A percentile compares a stretch with the other conserved stretches of the same genome.
Evolutionary conservation across 208 protist genomes (phyloP).

Genomic region (Kentomonas sorsogonicus): DNA sequence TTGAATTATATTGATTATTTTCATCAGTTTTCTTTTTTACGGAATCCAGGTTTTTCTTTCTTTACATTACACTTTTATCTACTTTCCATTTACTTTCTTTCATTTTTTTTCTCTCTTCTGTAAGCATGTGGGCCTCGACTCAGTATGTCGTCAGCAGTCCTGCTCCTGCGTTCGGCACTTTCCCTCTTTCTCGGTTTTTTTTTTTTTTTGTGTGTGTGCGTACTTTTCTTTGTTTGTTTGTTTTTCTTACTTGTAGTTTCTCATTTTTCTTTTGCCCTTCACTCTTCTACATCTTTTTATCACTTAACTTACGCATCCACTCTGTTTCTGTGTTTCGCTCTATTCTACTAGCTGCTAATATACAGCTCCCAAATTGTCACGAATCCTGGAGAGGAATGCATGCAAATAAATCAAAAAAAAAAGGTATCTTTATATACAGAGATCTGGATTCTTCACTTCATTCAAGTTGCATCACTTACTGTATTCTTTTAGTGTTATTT

Average conservation of each 20-base stretch:
- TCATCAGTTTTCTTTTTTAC: slow-evolving; percentile 15
- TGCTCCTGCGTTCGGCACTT: no score
- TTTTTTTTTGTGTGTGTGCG: slow-evolving; percentile 7
- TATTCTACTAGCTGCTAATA: background rate
- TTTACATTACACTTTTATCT: no score
- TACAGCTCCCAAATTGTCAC: background rate
- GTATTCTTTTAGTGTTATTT: no score
- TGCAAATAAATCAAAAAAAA: slow-evolving; percentile 9
- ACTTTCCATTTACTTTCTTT: background rate
- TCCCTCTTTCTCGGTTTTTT: slow-evolving; percentile 16
- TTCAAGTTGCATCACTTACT: no score
- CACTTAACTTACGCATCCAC: background rate
- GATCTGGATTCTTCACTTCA: no score
- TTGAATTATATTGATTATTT: background rate
- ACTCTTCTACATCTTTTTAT: background rate
- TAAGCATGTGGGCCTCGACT: slow-evolving; percentile 7
- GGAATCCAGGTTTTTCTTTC: slow-evolving; percentile 1
- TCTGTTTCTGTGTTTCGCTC: background rate
- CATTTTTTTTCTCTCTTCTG: slow-evolving; percentile 2
- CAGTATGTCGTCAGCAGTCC: background rate
- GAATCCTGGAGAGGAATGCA: background rate
- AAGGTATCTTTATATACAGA: no score
- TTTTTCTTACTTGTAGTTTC: slow-evolving; percentile 7
- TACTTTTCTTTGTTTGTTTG: slow-evolving; percentile 7
- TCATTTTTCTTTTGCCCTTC: slow-evolving; percentile 1